phyloP scores from a whole-genome alignment of 169 alveolate species.

The Plasmodium berghei region DNA sequence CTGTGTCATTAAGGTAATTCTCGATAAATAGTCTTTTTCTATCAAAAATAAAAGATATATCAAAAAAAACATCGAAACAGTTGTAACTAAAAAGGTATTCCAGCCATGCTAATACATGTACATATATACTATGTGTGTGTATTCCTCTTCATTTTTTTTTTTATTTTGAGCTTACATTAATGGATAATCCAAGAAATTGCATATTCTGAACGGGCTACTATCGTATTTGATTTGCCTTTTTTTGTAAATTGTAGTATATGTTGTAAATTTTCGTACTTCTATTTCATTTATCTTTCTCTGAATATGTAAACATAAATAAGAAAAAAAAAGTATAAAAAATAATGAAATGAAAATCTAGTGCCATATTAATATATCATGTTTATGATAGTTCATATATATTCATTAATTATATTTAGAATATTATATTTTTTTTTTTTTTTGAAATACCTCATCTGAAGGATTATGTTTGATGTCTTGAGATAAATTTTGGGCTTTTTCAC shows the following conservation, averaged over 20 bases:
- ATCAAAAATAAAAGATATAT: background rate
- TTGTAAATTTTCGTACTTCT: background rate
- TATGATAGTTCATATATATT: background rate
- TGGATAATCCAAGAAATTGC: background rate
- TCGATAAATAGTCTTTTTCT: conserved; percentile 2
- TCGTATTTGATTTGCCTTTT: conserved; percentile 13
- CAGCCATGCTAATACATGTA: too few relatives aligned
- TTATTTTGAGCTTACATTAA: conserved; percentile 20
- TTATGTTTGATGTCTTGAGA: background rate
- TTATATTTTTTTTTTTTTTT: background rate
- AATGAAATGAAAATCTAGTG: background rate
- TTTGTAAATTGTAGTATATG: conserved; percentile 15
- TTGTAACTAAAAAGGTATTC: too few relatives aligned
- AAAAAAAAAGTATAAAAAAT: background rate
- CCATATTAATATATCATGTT: too few relatives aligned
- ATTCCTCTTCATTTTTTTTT: too few relatives aligned
- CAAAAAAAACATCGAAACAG: background rate
- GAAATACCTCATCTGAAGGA: background rate
- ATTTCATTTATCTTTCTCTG: background rate
- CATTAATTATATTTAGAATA: background rate
- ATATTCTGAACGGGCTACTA: background rate
- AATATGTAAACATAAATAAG: background rate
- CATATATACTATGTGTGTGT: background rate
- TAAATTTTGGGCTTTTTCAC: background rate
- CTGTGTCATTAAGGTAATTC: conserved; percentile 29